Percentiles rank a stretch among this genome's conserved stretches.
These are phyloP conservation scores for Trichoderma asperellum DNA, from an alignment of 2,329 filamentous ascomycete genomes.

Conservation along the genomic window DNA sequence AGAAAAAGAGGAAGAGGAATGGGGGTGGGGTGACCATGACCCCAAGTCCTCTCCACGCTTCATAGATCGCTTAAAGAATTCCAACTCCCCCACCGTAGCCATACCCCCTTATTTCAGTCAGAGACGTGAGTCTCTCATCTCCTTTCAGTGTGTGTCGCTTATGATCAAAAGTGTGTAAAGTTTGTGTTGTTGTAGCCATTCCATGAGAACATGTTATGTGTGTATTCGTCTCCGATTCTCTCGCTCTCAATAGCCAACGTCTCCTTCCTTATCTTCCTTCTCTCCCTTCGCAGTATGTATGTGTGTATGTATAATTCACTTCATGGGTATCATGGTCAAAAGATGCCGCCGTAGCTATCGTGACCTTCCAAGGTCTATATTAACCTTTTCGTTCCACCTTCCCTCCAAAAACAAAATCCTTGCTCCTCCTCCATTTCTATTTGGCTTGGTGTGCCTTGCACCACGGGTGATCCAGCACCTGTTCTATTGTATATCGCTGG, in stretches of 20 bases:
- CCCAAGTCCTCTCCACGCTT: neutral
- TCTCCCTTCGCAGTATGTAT: neutral
- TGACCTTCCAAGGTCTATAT: slow-evolving; percentile 26
- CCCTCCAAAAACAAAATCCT: neutral
- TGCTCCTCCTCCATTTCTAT: neutral
- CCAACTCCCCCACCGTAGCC: neutral
- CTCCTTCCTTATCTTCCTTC: neutral
- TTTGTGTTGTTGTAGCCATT: slow-evolving; percentile 4
- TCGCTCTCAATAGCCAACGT: neutral
- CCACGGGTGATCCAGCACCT: slow-evolving; percentile 92
- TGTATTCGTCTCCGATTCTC: neutral
- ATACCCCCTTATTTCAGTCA: neutral
- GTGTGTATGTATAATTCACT: slow-evolving; percentile 16
- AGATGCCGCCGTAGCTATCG: slow-evolving; percentile 8
- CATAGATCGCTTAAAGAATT: neutral
- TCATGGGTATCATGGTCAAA: slow-evolving; percentile 31
- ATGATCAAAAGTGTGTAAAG: neutral
- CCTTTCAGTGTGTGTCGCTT: neutral
- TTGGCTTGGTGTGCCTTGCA: slow-evolving; percentile 42
- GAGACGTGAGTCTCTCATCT: slow-evolving; percentile 12
- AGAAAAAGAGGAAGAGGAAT: neutral
- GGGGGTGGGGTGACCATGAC: too few species aligned
- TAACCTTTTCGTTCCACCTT: neutral
- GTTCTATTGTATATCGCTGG: slow-evolving; percentile 79
- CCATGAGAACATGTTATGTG: neutral